Base-by-base conservation (phyloP, 805 yeast genomes). In the Alloascoidea hylecoeti region DNA sequence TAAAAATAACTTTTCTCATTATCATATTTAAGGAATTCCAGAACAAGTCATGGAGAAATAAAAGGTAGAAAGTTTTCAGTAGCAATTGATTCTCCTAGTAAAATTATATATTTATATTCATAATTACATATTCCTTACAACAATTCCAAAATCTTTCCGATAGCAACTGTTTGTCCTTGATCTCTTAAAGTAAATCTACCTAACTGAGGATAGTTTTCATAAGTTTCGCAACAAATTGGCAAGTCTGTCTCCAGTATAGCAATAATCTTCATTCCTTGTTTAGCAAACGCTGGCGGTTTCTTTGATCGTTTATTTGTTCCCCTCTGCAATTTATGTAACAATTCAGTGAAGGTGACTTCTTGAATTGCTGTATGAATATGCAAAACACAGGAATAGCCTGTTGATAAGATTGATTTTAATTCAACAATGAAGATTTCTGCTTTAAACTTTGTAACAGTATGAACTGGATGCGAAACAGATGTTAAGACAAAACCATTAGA, bases 181-280 rank as follows among this genome's bases (percentile, higher is more conserved):
- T 92, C 98, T 72, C 99, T 86, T 59, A 92, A 72, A 18, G 98
- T 92, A 61, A 92, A 92, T 64, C 99, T 78, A 57, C 98, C 99
- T 52, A 92, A 72, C 64, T 92, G 97, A 48, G 89, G 96, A 56
- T 88, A 84, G 55, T 84, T 94, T 49, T 69, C 77, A 58, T 80
- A 92, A 35, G 94, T 78, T 66, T 92, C 99, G 38, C 89, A 78
- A 67, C 97, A 92, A 30, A 92, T 83, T 16, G 96, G 89, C 49
- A 76, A 86, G 35, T 75, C 66, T 15, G 42, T 36, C 64, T 88
- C 96, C 52, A 92, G 67, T 34, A 80, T 73, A 23, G 96, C 98
- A 57, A 92, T 88, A 50, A 92, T 75, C 76, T 85, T 89, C 97
- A 89, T 89, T 53, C 98, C 98, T 72, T 84, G 83, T 64, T 89